Conservation (phyloP, 225 moss, liverwort and hornwort genomes). For the Pseudisothecium myosuroides region DNA sequence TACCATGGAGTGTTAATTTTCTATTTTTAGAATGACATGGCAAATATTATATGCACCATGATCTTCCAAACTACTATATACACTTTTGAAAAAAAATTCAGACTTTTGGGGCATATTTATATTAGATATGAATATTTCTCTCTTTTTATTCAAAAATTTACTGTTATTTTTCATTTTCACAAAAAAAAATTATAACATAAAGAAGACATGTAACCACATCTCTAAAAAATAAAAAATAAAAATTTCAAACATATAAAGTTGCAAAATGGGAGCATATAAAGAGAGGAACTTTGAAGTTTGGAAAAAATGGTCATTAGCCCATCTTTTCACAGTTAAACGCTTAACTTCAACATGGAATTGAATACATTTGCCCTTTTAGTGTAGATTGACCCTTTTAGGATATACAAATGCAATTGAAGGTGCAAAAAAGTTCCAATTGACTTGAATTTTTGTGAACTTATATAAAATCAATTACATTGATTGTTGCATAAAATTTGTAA, state of each 20-base stretch:
- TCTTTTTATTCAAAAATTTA: not conserved
- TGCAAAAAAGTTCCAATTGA: not conserved
- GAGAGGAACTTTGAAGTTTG: not conserved
- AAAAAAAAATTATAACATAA: not conserved
- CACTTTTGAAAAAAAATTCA: rapidly evolving
- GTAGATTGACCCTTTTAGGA: not conserved
- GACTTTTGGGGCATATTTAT: not conserved
- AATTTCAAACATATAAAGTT: not conserved
- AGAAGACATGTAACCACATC: not conserved
- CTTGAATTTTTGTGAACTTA: not conserved
- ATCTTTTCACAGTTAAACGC: not conserved
- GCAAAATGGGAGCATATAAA: not conserved
- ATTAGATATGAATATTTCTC: not conserved
- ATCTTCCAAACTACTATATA: not conserved
- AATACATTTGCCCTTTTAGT: not conserved
- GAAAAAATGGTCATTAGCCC: not conserved
- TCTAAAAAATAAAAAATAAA: not conserved
- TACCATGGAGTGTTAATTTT: not conserved
- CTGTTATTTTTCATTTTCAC: not conserved
- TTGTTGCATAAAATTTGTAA: not conserved
- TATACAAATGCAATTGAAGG: not conserved
- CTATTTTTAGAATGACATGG: too few species aligned
- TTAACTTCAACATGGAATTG: rapidly evolving
- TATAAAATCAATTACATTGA: not conserved
- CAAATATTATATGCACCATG: too few species aligned